These are phyloP conservation scores for Pyronema domesticum DNA, from an alignment of 495 filamentous ascomycete species.

Conservation along the genomic window DNA sequence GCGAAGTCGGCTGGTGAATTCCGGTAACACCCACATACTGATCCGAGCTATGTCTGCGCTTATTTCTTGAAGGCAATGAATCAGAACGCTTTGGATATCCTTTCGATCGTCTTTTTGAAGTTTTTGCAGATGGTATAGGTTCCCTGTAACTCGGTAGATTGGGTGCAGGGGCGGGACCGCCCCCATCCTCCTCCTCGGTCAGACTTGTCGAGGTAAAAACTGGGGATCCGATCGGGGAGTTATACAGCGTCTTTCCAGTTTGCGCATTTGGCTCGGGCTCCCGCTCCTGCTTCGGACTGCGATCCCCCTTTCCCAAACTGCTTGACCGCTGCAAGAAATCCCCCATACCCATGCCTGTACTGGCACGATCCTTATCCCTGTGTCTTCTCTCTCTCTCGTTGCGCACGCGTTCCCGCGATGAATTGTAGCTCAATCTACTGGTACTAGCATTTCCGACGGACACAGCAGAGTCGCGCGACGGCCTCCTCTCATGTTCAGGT, in stretches of 20 bases:
- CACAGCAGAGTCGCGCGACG: slow-evolving; percentile 14
- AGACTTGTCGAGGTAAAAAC: slow-evolving; percentile 7
- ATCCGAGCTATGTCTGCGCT: not conserved
- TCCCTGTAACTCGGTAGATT: slow-evolving; percentile 15
- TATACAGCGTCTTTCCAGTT: slow-evolving; percentile 6
- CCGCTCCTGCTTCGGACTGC: slow-evolving; percentile 6
- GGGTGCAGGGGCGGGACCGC: slow-evolving; percentile 15
- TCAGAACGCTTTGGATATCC: slow-evolving; percentile 14
- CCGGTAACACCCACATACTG: not conserved
- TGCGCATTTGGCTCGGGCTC: slow-evolving; percentile 11
- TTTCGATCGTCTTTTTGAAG: slow-evolving; percentile 1
- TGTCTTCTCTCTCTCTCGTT: slow-evolving; percentile 11
- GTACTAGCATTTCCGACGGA: slow-evolving; percentile 11
- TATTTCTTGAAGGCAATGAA: slow-evolving; percentile 5
- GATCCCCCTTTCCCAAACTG: slow-evolving; percentile 21
- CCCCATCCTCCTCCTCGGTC: slow-evolving; percentile 16
- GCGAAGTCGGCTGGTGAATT: slow-evolving; percentile 25
- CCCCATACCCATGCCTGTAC: slow-evolving; percentile 6
- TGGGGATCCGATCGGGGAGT: slow-evolving; percentile 17
- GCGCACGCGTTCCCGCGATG: slow-evolving; percentile 20
- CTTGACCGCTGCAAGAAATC: slow-evolving; percentile 18
- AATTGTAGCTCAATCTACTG: slow-evolving; percentile 19
- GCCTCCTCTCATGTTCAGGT: slow-evolving; percentile 25
- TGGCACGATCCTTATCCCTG: slow-evolving; percentile 15
- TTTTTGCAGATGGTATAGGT: not conserved